A percentile compares a stretch with the other conserved stretches of the same genome.
Evolutionary conservation across 2,329 filamentous ascomycete species (phyloP).

Genomic region (Fusarium temperatum): DNA sequence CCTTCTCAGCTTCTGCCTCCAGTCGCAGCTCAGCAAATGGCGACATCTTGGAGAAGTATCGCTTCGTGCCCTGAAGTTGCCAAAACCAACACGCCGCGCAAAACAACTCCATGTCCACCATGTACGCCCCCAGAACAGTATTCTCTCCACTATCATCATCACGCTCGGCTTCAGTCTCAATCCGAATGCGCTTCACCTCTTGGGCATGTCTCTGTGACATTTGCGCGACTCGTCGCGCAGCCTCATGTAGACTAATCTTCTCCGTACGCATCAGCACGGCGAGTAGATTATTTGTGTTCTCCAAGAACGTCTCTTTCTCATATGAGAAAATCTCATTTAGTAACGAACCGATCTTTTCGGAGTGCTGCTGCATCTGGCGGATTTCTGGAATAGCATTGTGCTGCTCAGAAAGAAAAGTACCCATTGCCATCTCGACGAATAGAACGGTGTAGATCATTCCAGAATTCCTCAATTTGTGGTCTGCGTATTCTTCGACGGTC

Average conservation of each 20-base stretch:
- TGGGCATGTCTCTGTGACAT: background rate
- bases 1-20: background rate
- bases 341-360: background rate
- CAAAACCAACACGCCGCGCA: background rate
- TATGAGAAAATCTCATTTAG: background rate
- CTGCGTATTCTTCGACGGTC: background rate
- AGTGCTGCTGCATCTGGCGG: background rate
- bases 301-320: background rate
- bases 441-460: background rate
- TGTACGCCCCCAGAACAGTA: accelerated
- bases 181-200: accelerated
- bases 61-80: background rate
- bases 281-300: background rate
- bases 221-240: background rate
- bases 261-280: background rate
- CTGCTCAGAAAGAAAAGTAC: accelerated
- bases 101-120: accelerated
- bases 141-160: accelerated
- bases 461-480: background rate
- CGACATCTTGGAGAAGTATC: background rate
- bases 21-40: background rate
- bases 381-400: background rate
- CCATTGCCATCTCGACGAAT: background rate
- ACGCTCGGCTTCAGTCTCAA: too few species aligned
- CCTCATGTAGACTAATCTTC: accelerated